These are phyloP conservation scores for Microsporum canis DNA, from an alignment of 2,329 filamentous ascomycete species.

Conservation along the genomic window DNA sequence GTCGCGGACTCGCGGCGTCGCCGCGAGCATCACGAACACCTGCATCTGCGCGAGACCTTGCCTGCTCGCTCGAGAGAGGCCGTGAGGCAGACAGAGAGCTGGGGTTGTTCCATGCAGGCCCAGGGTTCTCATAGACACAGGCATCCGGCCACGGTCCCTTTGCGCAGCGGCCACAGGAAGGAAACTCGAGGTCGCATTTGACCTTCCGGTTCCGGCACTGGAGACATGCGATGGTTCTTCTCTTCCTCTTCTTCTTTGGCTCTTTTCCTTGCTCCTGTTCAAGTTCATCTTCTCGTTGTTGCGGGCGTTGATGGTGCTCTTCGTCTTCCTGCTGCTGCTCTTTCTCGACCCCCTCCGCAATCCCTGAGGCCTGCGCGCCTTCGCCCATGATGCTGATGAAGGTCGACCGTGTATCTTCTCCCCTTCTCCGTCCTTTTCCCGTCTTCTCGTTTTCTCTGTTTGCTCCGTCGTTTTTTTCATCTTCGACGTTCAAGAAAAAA, in stretches of 20 bases:
- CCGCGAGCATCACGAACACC: background rate
- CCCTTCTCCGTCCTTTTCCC: background rate
- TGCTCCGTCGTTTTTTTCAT: background rate
- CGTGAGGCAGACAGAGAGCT: background rate
- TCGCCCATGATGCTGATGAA: background rate
- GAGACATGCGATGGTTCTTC: constrained; percentile 32
- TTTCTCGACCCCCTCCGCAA: background rate
- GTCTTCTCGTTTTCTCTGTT: background rate
- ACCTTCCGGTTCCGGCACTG: constrained; percentile 34
- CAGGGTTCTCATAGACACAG: constrained; percentile 11
- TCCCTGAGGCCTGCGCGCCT: background rate
- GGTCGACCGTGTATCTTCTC: background rate
- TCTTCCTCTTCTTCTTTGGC: constrained; percentile 26
- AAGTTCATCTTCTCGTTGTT: background rate
- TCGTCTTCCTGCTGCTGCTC: background rate
- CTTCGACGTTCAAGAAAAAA: background rate
- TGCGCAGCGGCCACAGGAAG: constrained; percentile 29
- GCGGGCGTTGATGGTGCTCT: background rate
- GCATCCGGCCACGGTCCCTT: constrained; percentile 20
- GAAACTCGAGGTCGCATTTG: constrained; percentile 34
- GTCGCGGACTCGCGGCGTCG: background rate
- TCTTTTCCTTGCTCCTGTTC: constrained; percentile 4
- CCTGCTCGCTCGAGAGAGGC: background rate
- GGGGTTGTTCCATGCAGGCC: background rate
- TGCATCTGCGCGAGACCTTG: background rate